Conservation (phyloP, 169 alveolate species). For the Blepharisma undulans region DNA sequence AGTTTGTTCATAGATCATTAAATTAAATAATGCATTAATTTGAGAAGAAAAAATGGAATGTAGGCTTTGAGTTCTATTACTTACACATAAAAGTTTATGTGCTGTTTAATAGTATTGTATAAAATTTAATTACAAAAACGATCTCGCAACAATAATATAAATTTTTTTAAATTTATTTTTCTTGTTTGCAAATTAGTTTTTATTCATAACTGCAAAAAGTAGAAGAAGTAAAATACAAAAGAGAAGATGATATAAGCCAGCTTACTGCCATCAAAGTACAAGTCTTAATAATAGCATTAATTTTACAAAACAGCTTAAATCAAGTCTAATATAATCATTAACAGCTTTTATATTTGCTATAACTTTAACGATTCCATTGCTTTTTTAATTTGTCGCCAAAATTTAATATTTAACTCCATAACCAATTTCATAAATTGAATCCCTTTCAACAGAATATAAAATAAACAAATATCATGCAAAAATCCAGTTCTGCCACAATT, state of each 20-base stretch:
- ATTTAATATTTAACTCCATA: background rate
- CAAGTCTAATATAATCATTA: background rate
- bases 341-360: background rate
- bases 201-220: background rate
- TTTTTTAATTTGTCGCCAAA: background rate
- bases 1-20: too few species aligned
- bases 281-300: too few species aligned
- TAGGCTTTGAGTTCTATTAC: too few species aligned
- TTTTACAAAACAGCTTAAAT: background rate
- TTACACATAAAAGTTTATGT: too few species aligned
- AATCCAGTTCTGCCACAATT: background rate
- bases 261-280: background rate
- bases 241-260: background rate
- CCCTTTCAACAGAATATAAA: background rate
- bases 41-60: too few species aligned
- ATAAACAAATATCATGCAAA: background rate
- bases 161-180: too few species aligned
- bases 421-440: background rate
- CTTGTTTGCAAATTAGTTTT: background rate
- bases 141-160: too few species aligned
- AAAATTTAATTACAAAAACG: too few species aligned
- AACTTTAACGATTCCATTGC: background rate
- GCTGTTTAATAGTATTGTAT: too few species aligned
- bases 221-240: too few species aligned
- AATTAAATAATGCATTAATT: too few species aligned